Evolutionary conservation across 2,329 filamentous ascomycete species (phyloP).

Genomic region (Ambrosiella cleistominuta): DNA sequence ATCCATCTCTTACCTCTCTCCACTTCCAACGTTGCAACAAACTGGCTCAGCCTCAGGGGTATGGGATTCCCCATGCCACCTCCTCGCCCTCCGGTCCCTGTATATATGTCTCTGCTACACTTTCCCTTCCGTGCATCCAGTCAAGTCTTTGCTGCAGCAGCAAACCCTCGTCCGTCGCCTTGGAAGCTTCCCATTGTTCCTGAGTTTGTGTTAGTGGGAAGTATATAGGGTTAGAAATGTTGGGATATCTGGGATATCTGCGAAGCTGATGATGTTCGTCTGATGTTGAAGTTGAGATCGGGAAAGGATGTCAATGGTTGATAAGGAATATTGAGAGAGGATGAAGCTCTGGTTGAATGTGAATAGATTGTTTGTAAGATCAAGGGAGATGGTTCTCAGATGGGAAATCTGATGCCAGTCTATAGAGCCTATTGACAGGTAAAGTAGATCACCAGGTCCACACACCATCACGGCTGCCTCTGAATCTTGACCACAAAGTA

Average conservation of each 20-base stretch:
- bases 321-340: background rate
- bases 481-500: no score
- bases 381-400: no score
- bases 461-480: no score
- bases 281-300: background rate
- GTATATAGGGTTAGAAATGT: background rate
- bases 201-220: background rate
- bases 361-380: background rate
- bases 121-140: background rate
- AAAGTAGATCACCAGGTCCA: no score
- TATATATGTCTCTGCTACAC: background rate
- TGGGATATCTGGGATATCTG: background rate
- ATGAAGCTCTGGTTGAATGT: background rate
- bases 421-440: no score
- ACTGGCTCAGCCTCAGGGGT: conserved; percentile 9
- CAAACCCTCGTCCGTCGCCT: background rate
- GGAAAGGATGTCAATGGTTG: background rate
- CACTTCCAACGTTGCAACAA: background rate
- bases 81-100: background rate
- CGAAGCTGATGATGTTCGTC: background rate
- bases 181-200: background rate
- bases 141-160: background rate
- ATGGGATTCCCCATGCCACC: background rate
- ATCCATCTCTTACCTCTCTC: background rate
- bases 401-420: no score